Percentiles rank a stretch among this genome's conserved stretches.
phyloP scores from a whole-genome alignment of 2,329 filamentous ascomycete species.

The Cladophialophora immunda region DNA sequence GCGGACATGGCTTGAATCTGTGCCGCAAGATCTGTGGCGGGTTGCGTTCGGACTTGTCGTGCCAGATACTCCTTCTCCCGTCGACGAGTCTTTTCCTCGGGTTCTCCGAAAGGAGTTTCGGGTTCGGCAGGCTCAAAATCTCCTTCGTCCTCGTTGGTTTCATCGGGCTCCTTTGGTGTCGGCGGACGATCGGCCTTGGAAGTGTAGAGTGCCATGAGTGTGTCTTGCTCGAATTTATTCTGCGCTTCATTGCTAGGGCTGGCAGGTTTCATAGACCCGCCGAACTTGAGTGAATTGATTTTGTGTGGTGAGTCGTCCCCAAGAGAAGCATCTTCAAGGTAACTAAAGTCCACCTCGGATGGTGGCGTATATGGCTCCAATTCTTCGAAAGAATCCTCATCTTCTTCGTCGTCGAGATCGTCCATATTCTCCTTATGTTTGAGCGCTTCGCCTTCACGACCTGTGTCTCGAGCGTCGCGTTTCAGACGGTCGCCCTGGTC shows the following conservation, averaged over 20 bases:
- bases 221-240: conserved; percentile 56
- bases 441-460: conserved; percentile 62
- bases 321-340: conserved; percentile 47
- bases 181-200: conserved; percentile 56
- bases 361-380: conserved; percentile 46
- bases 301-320: conserved; percentile 27
- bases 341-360: conserved; percentile 51
- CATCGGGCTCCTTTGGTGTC: conserved; percentile 57
- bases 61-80: conserved; percentile 51
- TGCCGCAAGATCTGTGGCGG: conserved; percentile 40
- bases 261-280: conserved; percentile 49
- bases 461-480: conserved; percentile 67
- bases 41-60: conserved; percentile 46
- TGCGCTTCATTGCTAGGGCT: conserved; percentile 55
- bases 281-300: conserved; percentile 53
- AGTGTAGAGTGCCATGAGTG: conserved; percentile 59
- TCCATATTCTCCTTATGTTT: conserved; percentile 61
- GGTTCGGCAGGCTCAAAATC: conserved; percentile 49
- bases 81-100: conserved; percentile 50
- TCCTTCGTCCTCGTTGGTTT: conserved; percentile 45
- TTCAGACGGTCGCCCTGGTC: conserved; percentile 66
- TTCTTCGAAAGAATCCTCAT: conserved; percentile 55
- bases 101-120: conserved; percentile 53
- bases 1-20: conserved; percentile 43
- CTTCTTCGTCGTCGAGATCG: conserved; percentile 68